Base-by-base conservation (phyloP, 257 asterid genomes). In the Hygrophila difformis region DNA sequence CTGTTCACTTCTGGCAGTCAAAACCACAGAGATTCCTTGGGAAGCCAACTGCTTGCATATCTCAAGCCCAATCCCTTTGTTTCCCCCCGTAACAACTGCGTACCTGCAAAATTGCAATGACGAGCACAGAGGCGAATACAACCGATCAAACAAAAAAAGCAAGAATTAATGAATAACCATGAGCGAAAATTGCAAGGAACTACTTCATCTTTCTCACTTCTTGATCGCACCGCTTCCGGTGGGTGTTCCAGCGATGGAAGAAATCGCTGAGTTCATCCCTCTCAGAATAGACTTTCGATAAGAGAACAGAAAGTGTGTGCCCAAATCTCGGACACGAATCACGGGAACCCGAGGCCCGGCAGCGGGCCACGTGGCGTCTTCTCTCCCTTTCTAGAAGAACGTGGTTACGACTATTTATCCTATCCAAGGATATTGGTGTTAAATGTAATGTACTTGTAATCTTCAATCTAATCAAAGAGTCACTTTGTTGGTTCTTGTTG, bases 21-120 rank as follows among this genome's bases (percentile, higher is more conserved):
- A 13, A 16, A 73, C 69, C 38, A 76, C 85, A 8, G 62, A 59
- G 20, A 76, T 34, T 3, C 81, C 85, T 29, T 66, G 54, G 4
- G 65, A 66, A 0, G 74, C 75, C 46, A 76, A 44, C 43, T 76
- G 78, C 48, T 47, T 58, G 55, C 85, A 76, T 45, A 74, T 64
- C 58, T 73, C 85, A 3, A 63, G 61, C 36, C 81, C 85, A 20
- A 76, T 76, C 21, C 85, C 85, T 52, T 66, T 68, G 55, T 72
- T 76, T 21, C 61, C 77, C 9, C 84, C 81, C 3, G 60, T 72
- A 39, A 76, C 81, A 17, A 69, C 74, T 29, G 77, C 77, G 60
- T 46, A 47, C 57, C 75, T 72, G 39, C 23, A 47, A 14, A 47
- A 54, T 73, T 72, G 39, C 23, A 47, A 14, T 18, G 1, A 18